Percentiles rank a stretch among this genome's conserved stretches.
phyloP scores from a whole-genome alignment of 2,329 filamentous ascomycete genomes.

The Colletotrichum destructivum region DNA sequence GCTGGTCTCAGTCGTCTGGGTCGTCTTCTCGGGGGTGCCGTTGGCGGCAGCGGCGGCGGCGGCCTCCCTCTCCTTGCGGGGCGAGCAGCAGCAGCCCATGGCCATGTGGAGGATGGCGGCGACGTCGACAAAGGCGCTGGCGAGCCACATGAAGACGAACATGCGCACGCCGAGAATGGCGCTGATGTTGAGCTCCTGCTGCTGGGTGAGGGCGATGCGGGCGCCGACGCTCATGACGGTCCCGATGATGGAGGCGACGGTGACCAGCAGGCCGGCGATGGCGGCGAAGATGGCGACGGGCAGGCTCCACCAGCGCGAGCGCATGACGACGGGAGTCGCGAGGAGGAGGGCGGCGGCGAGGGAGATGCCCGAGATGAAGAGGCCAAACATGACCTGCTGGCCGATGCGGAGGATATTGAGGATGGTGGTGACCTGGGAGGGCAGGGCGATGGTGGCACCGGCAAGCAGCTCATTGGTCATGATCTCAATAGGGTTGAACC shows the following conservation, averaged over 20 bases:
- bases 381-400: slow-evolving; percentile 89
- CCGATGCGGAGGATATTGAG: slow-evolving; percentile 81
- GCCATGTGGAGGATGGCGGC: slow-evolving; percentile 82
- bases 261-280: slow-evolving; percentile 76
- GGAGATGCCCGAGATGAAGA: slow-evolving; percentile 82
- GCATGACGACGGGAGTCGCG: slow-evolving; percentile 69
- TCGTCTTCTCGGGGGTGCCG: slow-evolving; percentile 32
- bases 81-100: slow-evolving; percentile 81
- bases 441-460: slow-evolving; percentile 87
- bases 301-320: slow-evolving; percentile 73
- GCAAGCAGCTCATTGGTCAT: slow-evolving; percentile 84
- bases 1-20: slow-evolving; percentile 20
- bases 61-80: slow-evolving; percentile 23
- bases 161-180: slow-evolving; percentile 80
- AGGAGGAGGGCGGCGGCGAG: slow-evolving; percentile 82
- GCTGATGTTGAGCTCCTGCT: slow-evolving; percentile 82
- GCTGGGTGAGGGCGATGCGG: slow-evolving; percentile 79
- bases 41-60: slow-evolving; percentile 10
- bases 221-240: slow-evolving; percentile 90
- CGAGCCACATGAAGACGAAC: slow-evolving; percentile 93
- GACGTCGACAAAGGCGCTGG: slow-evolving; percentile 75
- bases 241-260: slow-evolving; percentile 80
- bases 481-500: slow-evolving; percentile 92
- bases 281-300: slow-evolving; percentile 79
- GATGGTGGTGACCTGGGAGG: slow-evolving; percentile 79